These are phyloP conservation scores for Nephelium lappaceum DNA, from an alignment of 345 rosid species.

Conservation along the genomic window DNA sequence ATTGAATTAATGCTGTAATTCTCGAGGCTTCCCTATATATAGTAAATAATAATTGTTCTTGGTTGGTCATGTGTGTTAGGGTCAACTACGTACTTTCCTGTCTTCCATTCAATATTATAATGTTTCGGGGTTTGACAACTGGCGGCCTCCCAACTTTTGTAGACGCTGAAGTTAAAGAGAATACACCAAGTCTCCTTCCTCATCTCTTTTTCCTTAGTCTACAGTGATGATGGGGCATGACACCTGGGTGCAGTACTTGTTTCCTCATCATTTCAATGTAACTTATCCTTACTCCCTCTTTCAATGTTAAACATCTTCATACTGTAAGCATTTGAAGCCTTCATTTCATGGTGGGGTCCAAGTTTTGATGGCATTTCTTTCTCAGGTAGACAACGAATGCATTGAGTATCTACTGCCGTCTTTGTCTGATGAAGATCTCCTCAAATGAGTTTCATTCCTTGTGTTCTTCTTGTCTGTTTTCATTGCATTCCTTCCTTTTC, in stretches of 20 bases:
- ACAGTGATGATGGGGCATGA: slow-evolving; percentile 91
- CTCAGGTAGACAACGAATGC: slow-evolving; percentile 94
- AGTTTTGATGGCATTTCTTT: background rate
- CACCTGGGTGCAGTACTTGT: slow-evolving; percentile 79
- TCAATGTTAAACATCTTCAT: slow-evolving; percentile 90
- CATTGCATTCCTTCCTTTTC: background rate
- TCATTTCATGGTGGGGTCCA: background rate
- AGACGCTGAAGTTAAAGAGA: too few species aligned
- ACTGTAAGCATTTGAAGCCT: slow-evolving; percentile 53
- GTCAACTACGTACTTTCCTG: too few species aligned
- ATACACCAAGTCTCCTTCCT: slow-evolving; percentile 57
- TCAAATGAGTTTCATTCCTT: background rate
- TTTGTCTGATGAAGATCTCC: slow-evolving; percentile 50
- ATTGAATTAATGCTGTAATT: too few species aligned
- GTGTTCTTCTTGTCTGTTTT: too few species aligned
- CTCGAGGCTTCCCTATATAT: too few species aligned
- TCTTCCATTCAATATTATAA: too few species aligned
- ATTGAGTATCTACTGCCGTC: slow-evolving; percentile 76
- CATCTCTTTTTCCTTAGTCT: background rate
- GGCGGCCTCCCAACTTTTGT: too few species aligned
- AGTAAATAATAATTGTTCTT: too few species aligned
- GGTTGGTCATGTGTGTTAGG: too few species aligned
- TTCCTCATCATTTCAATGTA: slow-evolving; percentile 80
- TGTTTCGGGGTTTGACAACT: too few species aligned
- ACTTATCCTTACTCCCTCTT: slow-evolving; percentile 91